Base-by-base conservation (phyloP, 768 basidiomycete species). In the Pulveroboletus sp. region DNA sequence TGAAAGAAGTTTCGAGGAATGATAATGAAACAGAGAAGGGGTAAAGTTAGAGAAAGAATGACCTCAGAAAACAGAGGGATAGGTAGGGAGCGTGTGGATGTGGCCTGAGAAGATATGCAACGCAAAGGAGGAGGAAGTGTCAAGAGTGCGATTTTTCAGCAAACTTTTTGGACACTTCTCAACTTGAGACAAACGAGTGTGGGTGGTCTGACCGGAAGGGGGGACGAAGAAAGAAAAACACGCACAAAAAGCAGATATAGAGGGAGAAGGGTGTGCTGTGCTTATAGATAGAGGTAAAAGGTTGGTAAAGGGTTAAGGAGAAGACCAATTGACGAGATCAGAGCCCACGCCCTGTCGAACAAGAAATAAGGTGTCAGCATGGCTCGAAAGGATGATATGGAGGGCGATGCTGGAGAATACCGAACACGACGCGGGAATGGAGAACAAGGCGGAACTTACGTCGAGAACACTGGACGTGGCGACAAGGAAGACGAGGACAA, bases 11-110 rank as follows among this genome's bases (percentile, higher is more conserved):
- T 64, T 62, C 59, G 55, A 59, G 40, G 61, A 67, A 68, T 57
- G 65, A 69, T 70, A 75, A 74, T 69, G 64, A 72, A 64, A 72
- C 72, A 72, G 66, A 65, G 65, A 62, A 72, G 69, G 70, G 70
- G 72, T 74, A 67, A 72, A 72, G 76, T 77, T 75, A 81, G 78
- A 73, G 77, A 75, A 73, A 69, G 76, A 76, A 76, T 68, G 52
- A 67, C 57, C 66, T 61, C 64, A 51, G 56, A 62, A 66, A 57
- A 29, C 2, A 69, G 60, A 69, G 56, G 66, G 42, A 56, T 51
- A 36, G 66, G 60, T 72, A 75, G 73, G 56, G 76, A 77, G 67
- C 71, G 76, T 75, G 72, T 68, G 69, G 52, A 16, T 59, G 56
- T 66, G 70, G 49, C 43, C 43, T 57, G 57, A 55, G 51, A 60